These are phyloP conservation scores for Orbilia ellipsospora DNA, from an alignment of 2,329 filamentous ascomycete genomes.

Conservation along the genomic window DNA sequence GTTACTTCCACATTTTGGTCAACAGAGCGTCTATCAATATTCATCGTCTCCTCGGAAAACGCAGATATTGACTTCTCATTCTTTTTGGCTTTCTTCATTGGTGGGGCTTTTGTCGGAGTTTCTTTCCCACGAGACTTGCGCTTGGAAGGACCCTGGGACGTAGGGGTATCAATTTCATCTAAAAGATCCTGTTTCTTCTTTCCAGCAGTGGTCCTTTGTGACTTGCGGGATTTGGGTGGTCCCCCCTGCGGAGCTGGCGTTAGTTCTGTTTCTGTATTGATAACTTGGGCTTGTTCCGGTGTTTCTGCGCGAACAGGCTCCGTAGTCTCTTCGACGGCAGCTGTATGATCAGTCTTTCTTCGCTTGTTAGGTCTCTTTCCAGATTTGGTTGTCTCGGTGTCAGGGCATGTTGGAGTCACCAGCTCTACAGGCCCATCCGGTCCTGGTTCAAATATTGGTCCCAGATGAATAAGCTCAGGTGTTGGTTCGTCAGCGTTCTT, in stretches of 20 bases:
- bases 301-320: neutral
- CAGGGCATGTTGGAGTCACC: neutral
- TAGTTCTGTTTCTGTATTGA: neutral
- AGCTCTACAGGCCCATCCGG: slow-evolving; percentile 39
- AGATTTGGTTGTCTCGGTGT: neutral
- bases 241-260: neutral
- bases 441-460: slow-evolving; percentile 45
- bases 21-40: too few species aligned
- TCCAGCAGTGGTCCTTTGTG: slow-evolving; percentile 14
- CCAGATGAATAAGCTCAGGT: slow-evolving; percentile 27
- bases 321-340: neutral
- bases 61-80: neutral
- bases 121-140: slow-evolving; percentile 34
- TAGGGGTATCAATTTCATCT: neutral
- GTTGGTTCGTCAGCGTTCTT: slow-evolving; percentile 21
- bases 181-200: slow-evolving; percentile 24
- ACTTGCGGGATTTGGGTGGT: neutral
- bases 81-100: slow-evolving; percentile 30
- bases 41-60: too few species aligned
- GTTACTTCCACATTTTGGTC: too few species aligned
- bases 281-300: slow-evolving; percentile 7
- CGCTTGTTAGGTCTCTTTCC: slow-evolving; percentile 28
- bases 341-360: slow-evolving; percentile 24
- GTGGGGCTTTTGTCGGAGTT: slow-evolving; percentile 4
- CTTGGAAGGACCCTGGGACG: slow-evolving; percentile 8